Conservation (phyloP, 1,284 basidiomycete genomes). For the Naganishia sp. region DNA sequence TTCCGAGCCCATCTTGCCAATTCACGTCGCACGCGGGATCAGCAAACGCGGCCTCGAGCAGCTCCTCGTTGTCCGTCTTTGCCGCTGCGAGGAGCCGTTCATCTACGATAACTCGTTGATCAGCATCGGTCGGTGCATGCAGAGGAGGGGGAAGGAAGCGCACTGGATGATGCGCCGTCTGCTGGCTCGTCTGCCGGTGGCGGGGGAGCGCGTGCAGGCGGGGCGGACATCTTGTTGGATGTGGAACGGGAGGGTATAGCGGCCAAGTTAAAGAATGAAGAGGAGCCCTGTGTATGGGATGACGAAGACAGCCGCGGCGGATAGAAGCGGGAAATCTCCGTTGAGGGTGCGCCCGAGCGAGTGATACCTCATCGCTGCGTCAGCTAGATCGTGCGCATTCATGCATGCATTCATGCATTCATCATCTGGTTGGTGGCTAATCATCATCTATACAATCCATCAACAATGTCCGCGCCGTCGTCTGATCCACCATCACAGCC, state of each 20-base stretch:
- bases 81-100: constrained; percentile 73
- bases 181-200: constrained; percentile 45
- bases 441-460: neutral
- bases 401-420: neutral
- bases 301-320: neutral
- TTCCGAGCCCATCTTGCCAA: constrained; percentile 76
- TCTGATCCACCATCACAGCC: constrained; percentile 27
- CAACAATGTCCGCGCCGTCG: constrained; percentile 28
- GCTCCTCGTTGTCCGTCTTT: constrained; percentile 70
- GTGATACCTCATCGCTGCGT: constrained; percentile 14
- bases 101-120: constrained; percentile 56
- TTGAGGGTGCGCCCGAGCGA: neutral
- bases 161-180: constrained; percentile 49
- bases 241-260: neutral
- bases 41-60: constrained; percentile 63
- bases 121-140: neutral
- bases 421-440: neutral
- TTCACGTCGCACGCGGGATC: constrained; percentile 65
- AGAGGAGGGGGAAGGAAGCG: constrained; percentile 31
- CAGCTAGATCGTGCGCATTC: constrained; percentile 7
- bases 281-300: neutral
- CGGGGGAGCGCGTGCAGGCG: constrained; percentile 43
- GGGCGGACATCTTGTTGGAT: constrained; percentile 10
- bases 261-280: too few relatives aligned
- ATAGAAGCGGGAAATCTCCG: neutral